Percentiles rank a stretch among this genome's conserved stretches.
These are phyloP conservation scores for Rosellinia necatrix DNA, from an alignment of 2,329 filamentous ascomycete species.

Conservation along the genomic window DNA sequence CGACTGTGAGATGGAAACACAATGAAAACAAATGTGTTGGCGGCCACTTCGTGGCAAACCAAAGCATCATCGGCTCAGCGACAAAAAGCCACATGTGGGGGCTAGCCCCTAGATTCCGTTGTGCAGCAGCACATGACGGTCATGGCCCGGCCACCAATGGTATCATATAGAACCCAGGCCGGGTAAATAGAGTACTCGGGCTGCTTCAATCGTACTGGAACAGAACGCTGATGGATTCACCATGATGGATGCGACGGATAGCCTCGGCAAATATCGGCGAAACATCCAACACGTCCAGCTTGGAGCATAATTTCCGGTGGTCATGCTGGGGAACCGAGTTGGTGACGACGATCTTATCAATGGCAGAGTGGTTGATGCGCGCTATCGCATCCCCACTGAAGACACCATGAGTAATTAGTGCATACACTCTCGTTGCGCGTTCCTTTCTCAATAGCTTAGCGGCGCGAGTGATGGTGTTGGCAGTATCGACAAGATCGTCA, in stretches of 20 bases:
- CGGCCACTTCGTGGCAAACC: slow-evolving; percentile 5
- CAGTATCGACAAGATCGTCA: slow-evolving; percentile 93
- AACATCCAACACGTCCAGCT: slow-evolving; percentile 90
- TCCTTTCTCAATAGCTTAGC: slow-evolving; percentile 97
- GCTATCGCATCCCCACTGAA: slow-evolving; percentile 94
- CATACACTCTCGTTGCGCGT: slow-evolving; percentile 88
- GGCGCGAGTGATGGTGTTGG: slow-evolving; percentile 94
- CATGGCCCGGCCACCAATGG: slow-evolving; percentile 3
- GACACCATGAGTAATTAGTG: slow-evolving; percentile 91
- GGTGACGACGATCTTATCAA: slow-evolving; percentile 94
- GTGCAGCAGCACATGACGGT: background rate
- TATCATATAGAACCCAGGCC: background rate
- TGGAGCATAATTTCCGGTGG: slow-evolving; percentile 76
- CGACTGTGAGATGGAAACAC: slow-evolving; percentile 12
- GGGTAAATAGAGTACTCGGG: background rate
- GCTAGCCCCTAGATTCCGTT: background rate
- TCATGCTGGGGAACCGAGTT: slow-evolving; percentile 92
- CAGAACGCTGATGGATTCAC: slow-evolving; percentile 94
- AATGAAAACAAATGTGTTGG: slow-evolving; percentile 13
- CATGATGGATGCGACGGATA: slow-evolving; percentile 94
- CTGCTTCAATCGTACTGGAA: slow-evolving; percentile 75
- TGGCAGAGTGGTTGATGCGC: slow-evolving; percentile 87
- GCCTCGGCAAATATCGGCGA: slow-evolving; percentile 93
- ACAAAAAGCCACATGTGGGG: background rate
- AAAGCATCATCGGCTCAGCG: slow-evolving; percentile 6